Evolutionary conservation across 352 stramenopile genomes (phyloP), one percentile per base, ranked within the genome.

Genomic region (Phytophthora aleatoria): DNA sequence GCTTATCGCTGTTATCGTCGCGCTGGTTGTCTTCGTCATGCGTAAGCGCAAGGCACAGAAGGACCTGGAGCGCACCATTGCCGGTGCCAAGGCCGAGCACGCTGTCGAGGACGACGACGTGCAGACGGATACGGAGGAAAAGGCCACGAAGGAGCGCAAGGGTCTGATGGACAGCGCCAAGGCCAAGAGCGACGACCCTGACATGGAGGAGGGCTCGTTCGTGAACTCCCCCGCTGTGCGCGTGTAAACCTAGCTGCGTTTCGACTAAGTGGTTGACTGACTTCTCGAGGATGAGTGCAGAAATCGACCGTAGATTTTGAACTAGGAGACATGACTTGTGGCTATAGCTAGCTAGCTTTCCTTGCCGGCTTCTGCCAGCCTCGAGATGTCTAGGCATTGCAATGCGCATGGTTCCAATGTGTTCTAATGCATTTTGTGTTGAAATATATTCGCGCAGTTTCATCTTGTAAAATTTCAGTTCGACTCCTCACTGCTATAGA

Each of bases 181-280:
- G 72, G 76, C 70, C 10, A 90, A 90, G 61, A 79, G 67, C 39
- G 76, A 78, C 47, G 82, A 83, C 31, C 76, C 84, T 43, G 78
- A 78, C 39, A 85, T 82, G 49, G 80, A 89, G 44, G 84, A 92
- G 50, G 85, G 85, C 30, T 90, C 83, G 50, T 94, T 94, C 35
- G 85, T 94, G 28, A 94, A 94, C 80, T 94, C 85, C 33, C 85
- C 85, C 36, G 83, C 85, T 30, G 81, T 92, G 61, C 82, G 83
- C 64, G 84, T 88, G 38, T 87, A 89, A 80, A 64, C 42, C 28
- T 61, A 63, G 51, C 65, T 71, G 50, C 51, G 33, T 60, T 66
- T 73, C 30, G 64, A 70, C 60, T 64, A 56, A 60, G 59, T 74
- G 56, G 61, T 65, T 65, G 65, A 47, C 56, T 66, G 65, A 47